Evolutionary conservation across 768 basidiomycete genomes (phyloP), one percentile per base, ranked within the genome.

Genomic region (Lentinula sp.): DNA sequence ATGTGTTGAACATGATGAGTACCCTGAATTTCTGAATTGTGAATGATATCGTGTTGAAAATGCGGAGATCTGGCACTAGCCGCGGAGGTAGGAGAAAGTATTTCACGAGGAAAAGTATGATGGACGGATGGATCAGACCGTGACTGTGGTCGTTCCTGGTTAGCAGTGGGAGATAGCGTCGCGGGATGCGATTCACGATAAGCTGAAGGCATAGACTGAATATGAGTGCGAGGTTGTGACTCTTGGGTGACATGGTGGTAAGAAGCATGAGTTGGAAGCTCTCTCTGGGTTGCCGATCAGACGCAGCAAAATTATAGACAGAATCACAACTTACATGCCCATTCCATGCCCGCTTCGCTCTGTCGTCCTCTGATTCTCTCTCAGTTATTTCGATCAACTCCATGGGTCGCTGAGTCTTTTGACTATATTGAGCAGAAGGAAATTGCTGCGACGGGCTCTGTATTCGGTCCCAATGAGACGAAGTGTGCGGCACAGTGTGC

Each of bases 71-170:
- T 15, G 21, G 16, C 23, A 40, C 37, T 56, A 32, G 40, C 40
- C 55, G 55, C 55, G 40, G 55, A 56, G 3, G 55, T 31, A 23
- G 55, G 55, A 31, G 50, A 51, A 13, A 51, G 13, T 13, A 35
- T 32, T 51, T 51, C 50, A 32, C 50, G 50, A 35, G 31, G 50
- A 16, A 32, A 51, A 13, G 13, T 16, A 45, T 43, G 21, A 5
- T 40, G 32, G 39, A 43, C 16, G n/a, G 31, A 18, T 9, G 35
- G 9, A 56, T 56, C 55, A 56, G 55, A 42, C 55, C 42, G 18
- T 13, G 55, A 56, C 18, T 28, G 55, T 42, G 55, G 55, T 28
- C 55, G 55, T 56, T 56, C 55, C 39, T 56, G 55, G 21, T 7
- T 49, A 9, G 11, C 15, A 15, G 6, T 51, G 34, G 50, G 50